A percentile compares a stretch with the other conserved stretches of the same genome.
Conservation (phyloP, 805 yeast species). For the Metahyphopichia silvanorum region DNA sequence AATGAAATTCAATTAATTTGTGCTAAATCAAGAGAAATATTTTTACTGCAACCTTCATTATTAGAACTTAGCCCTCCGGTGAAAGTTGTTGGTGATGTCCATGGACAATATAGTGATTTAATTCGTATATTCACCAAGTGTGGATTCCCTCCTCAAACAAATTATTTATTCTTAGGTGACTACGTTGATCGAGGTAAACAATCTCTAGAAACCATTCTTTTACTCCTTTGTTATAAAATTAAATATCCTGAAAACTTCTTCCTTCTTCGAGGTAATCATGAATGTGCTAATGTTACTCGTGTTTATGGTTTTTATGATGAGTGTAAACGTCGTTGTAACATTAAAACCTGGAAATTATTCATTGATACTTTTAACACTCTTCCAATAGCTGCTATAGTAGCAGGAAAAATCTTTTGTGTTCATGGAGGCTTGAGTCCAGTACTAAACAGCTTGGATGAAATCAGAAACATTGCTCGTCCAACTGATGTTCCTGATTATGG, state of each 20-base stretch:
- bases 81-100: conserved; percentile 90
- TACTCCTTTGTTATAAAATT: conserved; percentile 88
- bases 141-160: conserved; percentile 94
- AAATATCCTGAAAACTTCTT: conserved; percentile 97
- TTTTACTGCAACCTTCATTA: conserved; percentile 84
- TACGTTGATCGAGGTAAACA: conserved; percentile 98
- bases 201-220: conserved; percentile 84
- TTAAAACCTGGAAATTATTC: conserved; percentile 91
- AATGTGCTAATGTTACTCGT: conserved; percentile 93
- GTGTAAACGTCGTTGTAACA: conserved; percentile 88
- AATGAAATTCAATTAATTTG: conserved; percentile 88
- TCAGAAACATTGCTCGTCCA: conserved; percentile 70
- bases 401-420: conserved; percentile 89
- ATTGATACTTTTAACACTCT: conserved; percentile 93
- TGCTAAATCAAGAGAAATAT: conserved; percentile 82
- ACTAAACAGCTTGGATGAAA: conserved; percentile 69
- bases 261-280: conserved; percentile 91
- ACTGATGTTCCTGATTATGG: conserved; percentile 88
- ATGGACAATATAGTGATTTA: conserved; percentile 92
- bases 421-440: conserved; percentile 84
- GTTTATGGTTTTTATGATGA: conserved; percentile 98
- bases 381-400: conserved; percentile 94
- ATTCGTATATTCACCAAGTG: conserved; percentile 90
- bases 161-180: conserved; percentile 91
- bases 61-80: conserved; percentile 85